phyloP scores from a whole-genome alignment of 2,329 filamentous ascomycete species.

The Aureobasidium sp. region DNA sequence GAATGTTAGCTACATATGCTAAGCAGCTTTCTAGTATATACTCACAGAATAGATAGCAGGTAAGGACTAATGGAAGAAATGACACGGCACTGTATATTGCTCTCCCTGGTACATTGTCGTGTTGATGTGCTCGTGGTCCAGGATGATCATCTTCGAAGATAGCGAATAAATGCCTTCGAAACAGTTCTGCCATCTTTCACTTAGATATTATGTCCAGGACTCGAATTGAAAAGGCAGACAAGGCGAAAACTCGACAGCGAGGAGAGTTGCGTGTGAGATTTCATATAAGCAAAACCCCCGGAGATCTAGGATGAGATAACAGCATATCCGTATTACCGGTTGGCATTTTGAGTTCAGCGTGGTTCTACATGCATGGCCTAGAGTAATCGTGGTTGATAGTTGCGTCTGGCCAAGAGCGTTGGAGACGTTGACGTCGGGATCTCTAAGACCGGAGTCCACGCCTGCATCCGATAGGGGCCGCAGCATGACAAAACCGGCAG shows the following conservation, averaged over 20 bases:
- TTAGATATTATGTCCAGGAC: not conserved
- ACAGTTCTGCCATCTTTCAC: not conserved
- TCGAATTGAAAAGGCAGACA: not conserved
- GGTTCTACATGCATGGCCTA: not conserved
- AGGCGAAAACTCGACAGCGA: not conserved
- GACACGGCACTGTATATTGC: not conserved
- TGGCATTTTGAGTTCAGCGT: not conserved
- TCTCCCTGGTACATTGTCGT: not conserved
- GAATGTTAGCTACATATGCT: not conserved
- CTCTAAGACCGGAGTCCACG: not conserved
- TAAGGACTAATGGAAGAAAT: not conserved
- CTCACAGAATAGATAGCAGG: slow-evolving; percentile 9
- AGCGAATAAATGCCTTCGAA: not conserved
- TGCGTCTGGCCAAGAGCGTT: not conserved
- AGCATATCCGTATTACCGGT: not conserved
- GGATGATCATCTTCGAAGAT: not conserved
- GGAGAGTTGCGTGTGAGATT: not conserved
- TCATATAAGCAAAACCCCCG: not conserved
- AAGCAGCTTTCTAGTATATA: not conserved
- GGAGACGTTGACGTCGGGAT: not conserved
- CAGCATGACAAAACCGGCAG: not conserved
- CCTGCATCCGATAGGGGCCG: not conserved
- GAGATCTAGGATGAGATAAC: not conserved
- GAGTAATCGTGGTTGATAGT: not conserved
- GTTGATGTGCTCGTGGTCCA: not conserved